Evolutionary conservation across 2,329 filamentous ascomycete species (phyloP).

Genomic region (Aspergillus sp.): DNA sequence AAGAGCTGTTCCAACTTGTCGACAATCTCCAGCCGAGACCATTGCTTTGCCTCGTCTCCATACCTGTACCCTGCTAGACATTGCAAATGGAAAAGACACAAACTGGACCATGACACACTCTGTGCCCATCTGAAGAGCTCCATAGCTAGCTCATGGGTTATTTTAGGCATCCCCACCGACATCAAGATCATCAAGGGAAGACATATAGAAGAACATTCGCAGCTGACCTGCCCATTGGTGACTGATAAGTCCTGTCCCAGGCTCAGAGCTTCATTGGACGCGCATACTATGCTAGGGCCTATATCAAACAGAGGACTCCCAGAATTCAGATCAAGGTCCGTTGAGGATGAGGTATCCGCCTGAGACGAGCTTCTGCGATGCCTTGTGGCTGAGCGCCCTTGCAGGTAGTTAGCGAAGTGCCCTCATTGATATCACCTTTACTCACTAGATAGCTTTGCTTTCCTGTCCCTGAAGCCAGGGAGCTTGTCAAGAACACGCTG

Average conservation of each 20-base stretch:
- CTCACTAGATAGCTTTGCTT: not conserved
- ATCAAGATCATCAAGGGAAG: not conserved
- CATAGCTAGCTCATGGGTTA: not conserved
- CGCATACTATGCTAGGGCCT: not conserved
- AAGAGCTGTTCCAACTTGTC: not conserved
- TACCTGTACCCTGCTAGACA: not conserved
- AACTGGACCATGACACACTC: not conserved
- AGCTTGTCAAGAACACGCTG: constrained; percentile 2
- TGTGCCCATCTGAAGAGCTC: not conserved
- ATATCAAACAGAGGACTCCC: not conserved
- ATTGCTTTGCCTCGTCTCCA: not conserved
- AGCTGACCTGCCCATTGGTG: not conserved
- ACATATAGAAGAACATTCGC: not conserved
- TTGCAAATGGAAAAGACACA: not conserved
- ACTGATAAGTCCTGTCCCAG: not conserved
- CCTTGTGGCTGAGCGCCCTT: not conserved
- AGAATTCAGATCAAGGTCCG: not conserved
- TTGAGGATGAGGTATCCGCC: not conserved
- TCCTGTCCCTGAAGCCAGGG: not conserved
- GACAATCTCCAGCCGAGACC: not conserved
- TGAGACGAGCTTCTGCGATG: not conserved
- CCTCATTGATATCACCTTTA: not conserved
- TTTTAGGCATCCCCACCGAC: not conserved
- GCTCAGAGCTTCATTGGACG: not conserved
- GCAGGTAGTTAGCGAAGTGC: not conserved